Evolutionary conservation across 805 yeast genomes (phyloP).

Genomic region (Suhomyces canberraensis): DNA sequence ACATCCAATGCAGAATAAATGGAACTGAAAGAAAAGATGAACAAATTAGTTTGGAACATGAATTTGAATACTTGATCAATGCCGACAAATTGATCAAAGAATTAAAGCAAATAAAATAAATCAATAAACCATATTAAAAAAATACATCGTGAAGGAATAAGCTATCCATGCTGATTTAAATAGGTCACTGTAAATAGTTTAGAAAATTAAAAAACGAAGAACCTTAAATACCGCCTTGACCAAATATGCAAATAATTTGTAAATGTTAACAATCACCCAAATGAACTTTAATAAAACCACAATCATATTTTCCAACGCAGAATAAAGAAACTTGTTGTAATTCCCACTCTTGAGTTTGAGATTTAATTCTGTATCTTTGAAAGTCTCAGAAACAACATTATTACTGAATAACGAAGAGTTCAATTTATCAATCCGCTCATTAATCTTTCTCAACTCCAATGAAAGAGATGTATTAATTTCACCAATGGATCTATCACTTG

Average conservation of each 20-base stretch:
- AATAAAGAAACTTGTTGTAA: conserved; percentile 40
- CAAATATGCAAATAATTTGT: conserved; percentile 30
- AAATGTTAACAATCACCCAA: conserved; percentile 56
- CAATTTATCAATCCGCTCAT: conserved; percentile 46
- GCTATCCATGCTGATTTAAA: too few relatives aligned
- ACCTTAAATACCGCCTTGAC: conserved; percentile 14
- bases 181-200: too few relatives aligned
- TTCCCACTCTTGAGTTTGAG: conserved; percentile 22
- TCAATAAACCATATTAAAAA: too few relatives aligned
- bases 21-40: neutral
- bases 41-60: neutral
- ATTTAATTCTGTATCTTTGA: conserved; percentile 14
- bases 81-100: conserved; percentile 22
- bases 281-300: conserved; percentile 49
- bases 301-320: conserved; percentile 48
- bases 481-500: conserved; percentile 66
- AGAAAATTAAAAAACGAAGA: conserved; percentile 7
- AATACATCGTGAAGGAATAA: too few relatives aligned
- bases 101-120: conserved; percentile 15
- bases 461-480: conserved; percentile 72
- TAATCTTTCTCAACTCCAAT: conserved; percentile 53
- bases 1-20: conserved; percentile 14
- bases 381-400: conserved; percentile 16
- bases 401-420: conserved; percentile 32
- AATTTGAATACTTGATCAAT: conserved; percentile 17